phyloP scores from a whole-genome alignment of 345 rosid genomes.

The Balakata baccata region DNA sequence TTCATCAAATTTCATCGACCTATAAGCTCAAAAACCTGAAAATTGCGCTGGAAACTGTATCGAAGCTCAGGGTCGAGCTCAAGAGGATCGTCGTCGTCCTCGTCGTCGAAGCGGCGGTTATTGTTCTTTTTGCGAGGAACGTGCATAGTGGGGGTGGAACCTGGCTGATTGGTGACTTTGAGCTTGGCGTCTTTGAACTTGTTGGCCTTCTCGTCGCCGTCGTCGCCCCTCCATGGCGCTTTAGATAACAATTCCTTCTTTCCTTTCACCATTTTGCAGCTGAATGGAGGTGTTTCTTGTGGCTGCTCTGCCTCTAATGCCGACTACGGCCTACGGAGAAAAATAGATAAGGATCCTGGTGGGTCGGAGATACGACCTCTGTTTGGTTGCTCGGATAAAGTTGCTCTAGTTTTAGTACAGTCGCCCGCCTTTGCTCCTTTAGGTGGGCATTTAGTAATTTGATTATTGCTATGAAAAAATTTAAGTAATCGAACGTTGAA shows the following conservation, averaged over 20 bases:
- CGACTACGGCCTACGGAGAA: background rate
- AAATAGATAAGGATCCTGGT: background rate
- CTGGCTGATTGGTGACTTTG: constrained; percentile 69
- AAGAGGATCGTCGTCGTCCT: constrained; percentile 47
- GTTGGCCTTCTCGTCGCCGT: constrained; percentile 36
- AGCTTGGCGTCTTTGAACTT: constrained; percentile 76
- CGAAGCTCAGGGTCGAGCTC: constrained; percentile 95
- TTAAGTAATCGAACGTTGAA: no score
- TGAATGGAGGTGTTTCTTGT: background rate
- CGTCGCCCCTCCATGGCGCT: constrained; percentile 96
- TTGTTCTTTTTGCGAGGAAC: constrained; percentile 50
- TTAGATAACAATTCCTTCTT: constrained; percentile 68
- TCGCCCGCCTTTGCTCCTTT: background rate
- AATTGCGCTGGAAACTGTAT: constrained; percentile 94
- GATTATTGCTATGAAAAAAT: no score
- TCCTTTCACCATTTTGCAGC: constrained; percentile 36
- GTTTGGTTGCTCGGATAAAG: constrained; percentile 6
- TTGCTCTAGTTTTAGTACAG: background rate
- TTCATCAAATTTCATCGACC: background rate
- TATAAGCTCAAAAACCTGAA: constrained; percentile 40
- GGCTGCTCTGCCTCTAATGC: background rate
- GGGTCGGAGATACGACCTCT: background rate
- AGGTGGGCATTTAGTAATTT: no score
- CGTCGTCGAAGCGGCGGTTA: constrained; percentile 19
- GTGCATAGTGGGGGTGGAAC: constrained; percentile 72